Evolutionary conservation across 1,139 yeast genomes (phyloP), one percentile per base, ranked within the genome.

Genomic region (Lodderomyces margitis): DNA sequence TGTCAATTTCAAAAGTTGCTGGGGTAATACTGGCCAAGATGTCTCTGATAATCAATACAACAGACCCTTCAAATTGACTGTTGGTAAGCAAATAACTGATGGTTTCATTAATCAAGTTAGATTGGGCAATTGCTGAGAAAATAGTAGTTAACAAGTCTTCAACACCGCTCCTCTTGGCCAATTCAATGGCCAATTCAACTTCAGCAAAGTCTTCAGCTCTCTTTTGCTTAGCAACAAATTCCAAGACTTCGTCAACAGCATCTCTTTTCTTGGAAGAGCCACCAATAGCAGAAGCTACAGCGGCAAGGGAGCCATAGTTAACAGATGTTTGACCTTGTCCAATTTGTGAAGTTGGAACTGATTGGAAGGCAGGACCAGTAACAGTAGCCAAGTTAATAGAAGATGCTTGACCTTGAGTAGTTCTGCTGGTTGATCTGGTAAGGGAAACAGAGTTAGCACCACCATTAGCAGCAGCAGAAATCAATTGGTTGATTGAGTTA

Each of bases 131-230:
- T 2, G 69, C 54, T 1, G 56, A 40, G 39, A 66, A 55, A 21
- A 66, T 54, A n/a, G 70, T 66, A 21, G 61, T 56, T 21, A 64
- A 53, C 46, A 66, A 61, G 41, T 64, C 68, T 46, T 59, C 64
- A 38, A 65, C 50, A 44, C 65, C 64, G 49, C 62, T 67, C 55
- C 70, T 62, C 48, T 55, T 64, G 37, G 49, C 50, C 37, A 53
- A 23, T 11, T 25, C 20, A n/a, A 39, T 23, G 5, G 41, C 46
- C 33, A 40, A 33, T 31, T 42, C 47, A 27, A 45, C 39, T 24
- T 41, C 44, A 32, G 43, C 43, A 21, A 40, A 38, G 14, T 17
- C 25, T 24, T 15, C 25, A 14, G 46, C 36, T 41, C 50, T 47
- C 43, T 46, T 46, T 25, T 31, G 25, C 32, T 41, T 43, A 8